phyloP scores from a whole-genome alignment of 495 filamentous ascomycete genomes.

The Penicillium cinerascens region DNA sequence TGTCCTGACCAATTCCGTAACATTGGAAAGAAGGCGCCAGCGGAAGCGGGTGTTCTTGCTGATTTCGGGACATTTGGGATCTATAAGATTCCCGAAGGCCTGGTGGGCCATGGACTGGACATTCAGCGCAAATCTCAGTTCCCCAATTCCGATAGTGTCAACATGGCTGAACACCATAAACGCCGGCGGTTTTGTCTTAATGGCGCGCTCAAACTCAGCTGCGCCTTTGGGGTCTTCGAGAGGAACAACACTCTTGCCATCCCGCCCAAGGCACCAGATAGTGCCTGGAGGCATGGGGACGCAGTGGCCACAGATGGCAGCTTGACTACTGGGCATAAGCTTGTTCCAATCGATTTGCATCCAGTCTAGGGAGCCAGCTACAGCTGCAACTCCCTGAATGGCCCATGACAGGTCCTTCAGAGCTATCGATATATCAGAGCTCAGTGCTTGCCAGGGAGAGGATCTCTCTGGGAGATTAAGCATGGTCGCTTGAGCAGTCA shows the following conservation, averaged over 20 bases:
- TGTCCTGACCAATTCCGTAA: constrained; percentile 30
- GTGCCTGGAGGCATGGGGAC: constrained; percentile 41
- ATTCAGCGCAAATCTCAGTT: constrained; percentile 51
- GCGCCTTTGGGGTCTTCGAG: constrained; percentile 46
- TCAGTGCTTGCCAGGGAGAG: constrained; percentile 19
- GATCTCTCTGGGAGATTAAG: constrained; percentile 10
- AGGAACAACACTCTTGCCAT: constrained; percentile 13
- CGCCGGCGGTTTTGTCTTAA: constrained; percentile 46
- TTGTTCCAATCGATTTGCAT: constrained; percentile 4
- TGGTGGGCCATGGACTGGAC: constrained; percentile 54
- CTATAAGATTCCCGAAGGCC: constrained; percentile 40
- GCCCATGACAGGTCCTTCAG: constrained; percentile 31
- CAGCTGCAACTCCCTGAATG: constrained; percentile 21
- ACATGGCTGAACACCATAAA: constrained; percentile 44
- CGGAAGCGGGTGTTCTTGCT: constrained; percentile 21
- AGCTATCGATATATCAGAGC: constrained; percentile 18
- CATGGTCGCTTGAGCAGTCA: constrained; percentile 9
- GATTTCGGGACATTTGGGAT: background rate
- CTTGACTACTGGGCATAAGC: background rate
- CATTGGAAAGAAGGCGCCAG: constrained; percentile 54
- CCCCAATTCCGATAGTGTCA: constrained; percentile 21
- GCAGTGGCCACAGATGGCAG: constrained; percentile 31
- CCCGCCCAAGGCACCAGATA: constrained; percentile 32
- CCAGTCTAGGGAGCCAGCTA: constrained; percentile 26
- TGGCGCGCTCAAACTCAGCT: constrained; percentile 41